These are phyloP conservation scores for Exophiala bonariae DNA, from an alignment of 2,329 filamentous ascomycete species.

Conservation along the genomic window DNA sequence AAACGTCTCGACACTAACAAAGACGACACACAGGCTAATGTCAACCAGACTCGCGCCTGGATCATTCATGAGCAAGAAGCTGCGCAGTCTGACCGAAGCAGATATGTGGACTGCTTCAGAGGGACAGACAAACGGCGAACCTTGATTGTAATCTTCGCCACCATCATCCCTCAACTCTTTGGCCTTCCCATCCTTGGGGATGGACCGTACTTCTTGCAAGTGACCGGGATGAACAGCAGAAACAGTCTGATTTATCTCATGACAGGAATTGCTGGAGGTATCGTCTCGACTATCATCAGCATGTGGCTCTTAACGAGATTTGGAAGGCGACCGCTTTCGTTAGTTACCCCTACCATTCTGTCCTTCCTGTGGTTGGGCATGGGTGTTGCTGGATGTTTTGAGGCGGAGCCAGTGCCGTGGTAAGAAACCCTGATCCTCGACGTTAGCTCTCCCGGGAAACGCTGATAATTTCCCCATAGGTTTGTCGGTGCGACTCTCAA, in stretches of 20 bases:
- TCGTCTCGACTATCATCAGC: conserved; percentile 45
- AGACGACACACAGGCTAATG: conserved; percentile 34
- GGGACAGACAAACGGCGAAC: conserved; percentile 32
- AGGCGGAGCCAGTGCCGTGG: too few species aligned
- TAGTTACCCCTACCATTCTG: too few species aligned
- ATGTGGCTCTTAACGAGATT: conserved; percentile 47
- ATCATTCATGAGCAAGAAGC: conserved; percentile 2
- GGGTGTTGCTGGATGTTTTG: conserved; percentile 51
- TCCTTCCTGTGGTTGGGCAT: conserved; percentile 47
- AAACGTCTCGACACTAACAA: conserved; percentile 48
- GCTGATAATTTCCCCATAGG: too few species aligned
- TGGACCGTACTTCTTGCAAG: conserved; percentile 42
- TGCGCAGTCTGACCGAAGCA: conserved; percentile 25
- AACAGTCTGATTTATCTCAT: conserved; percentile 46
- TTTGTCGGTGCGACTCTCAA: conserved; percentile 46
- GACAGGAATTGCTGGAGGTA: conserved; percentile 46
- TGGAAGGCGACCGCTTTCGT: conserved; percentile 43
- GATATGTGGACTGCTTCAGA: conserved; percentile 35
- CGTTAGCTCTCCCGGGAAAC: too few species aligned
- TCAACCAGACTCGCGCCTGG: conserved; percentile 29
- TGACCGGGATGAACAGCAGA: conserved; percentile 33
- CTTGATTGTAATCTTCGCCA: conserved; percentile 39
- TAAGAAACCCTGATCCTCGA: conserved; percentile 27
- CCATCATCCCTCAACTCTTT: conserved; percentile 46
- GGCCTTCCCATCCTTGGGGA: conserved; percentile 47